These are phyloP conservation scores for Pythium phragmiticola DNA, from an alignment of 352 stramenopile species.

Conservation along the genomic window DNA sequence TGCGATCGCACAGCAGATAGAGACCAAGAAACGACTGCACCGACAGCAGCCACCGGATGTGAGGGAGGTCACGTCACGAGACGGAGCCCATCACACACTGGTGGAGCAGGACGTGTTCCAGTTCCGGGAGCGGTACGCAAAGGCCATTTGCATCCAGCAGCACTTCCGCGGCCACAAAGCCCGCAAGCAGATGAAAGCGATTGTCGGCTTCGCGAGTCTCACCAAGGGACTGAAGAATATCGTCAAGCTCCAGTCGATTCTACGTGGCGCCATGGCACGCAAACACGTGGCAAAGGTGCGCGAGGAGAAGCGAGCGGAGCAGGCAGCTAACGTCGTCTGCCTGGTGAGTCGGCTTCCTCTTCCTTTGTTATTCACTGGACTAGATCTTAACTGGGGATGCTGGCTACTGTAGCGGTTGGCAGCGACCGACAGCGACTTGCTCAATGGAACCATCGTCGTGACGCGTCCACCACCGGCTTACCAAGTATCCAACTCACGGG, in stretches of 20 bases:
- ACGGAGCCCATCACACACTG: slow-evolving; percentile 12
- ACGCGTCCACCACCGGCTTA: neutral
- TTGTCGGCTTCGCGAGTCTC: slow-evolving; percentile 21
- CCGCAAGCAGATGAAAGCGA: slow-evolving; percentile 24
- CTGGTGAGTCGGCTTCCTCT: slow-evolving; percentile 4
- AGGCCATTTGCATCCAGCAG: slow-evolving; percentile 41
- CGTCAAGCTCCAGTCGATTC: slow-evolving; percentile 54
- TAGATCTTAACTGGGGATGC: neutral
- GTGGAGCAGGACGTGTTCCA: slow-evolving; percentile 5
- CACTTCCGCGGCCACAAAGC: slow-evolving; percentile 37
- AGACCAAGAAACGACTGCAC: slow-evolving; percentile 14
- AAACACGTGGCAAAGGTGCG: slow-evolving; percentile 33
- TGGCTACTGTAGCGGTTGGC: slow-evolving; percentile 3
- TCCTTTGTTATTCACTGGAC: neutral
- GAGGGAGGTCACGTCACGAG: neutral
- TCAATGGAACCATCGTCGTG: neutral
- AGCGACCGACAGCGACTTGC: neutral
- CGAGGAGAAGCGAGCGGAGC: slow-evolving; percentile 15
- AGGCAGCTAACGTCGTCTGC: slow-evolving; percentile 21
- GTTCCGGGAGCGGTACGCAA: slow-evolving; percentile 22
- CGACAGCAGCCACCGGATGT: slow-evolving; percentile 1
- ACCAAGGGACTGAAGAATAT: slow-evolving; percentile 33
- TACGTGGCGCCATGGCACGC: slow-evolving; percentile 38
- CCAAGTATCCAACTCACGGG: slow-evolving; percentile 9
- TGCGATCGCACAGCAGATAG: slow-evolving; percentile 3